Evolutionary conservation across 257 asterid genomes (phyloP), one percentile per base, ranked within the genome.

Genomic region (Mitragyna speciosa): DNA sequence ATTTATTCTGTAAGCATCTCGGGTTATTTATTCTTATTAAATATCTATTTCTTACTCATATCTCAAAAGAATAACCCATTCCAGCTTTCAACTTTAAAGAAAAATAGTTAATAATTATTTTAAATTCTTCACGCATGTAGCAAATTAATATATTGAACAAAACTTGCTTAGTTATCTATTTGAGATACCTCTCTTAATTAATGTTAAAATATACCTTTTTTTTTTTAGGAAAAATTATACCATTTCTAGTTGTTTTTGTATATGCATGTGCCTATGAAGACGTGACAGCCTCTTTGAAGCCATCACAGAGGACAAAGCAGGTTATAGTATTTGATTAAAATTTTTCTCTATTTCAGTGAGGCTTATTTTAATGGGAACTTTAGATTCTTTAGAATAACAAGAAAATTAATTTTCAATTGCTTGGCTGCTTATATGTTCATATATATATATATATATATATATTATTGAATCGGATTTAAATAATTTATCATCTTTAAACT

Each of bases 111-210:
- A 8, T 19, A 71, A 24, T 41, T 22, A 2, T 58, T 43, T 79
- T 43, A 83, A 39, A 75, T 47, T 36, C 31, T 45, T 59, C 48
- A 49, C 88, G 88, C 90, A 76, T 87, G 90, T 87, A 80, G 47
- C 78, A 83, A 85, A 67, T 51, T 48, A 77, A 65, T 65, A 5
- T 39, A 39, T 65, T 61, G n/a, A 61, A 61, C 16, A 61, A 10
- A n/a, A 16, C 49, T 72, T 72, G 64, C 9, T 61, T 59, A n/a
- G 0, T n/a, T 24, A 28, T 9, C 26, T 61, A 20, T 10, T 20
- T 61, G n/a, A 30, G 3, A 61, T n/a, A 61, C 0, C 24, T 1
- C 17, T 10, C 1, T n/a, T 22, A 59, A n/a, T n/a, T n/a, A 8
- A 61, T 61, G 15, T 61, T 61, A n/a, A 24, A 2, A 56, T 41